Evolutionary conservation across 495 filamentous ascomycete species (phyloP).

Genomic region (Polyplosphaeria fusca): DNA sequence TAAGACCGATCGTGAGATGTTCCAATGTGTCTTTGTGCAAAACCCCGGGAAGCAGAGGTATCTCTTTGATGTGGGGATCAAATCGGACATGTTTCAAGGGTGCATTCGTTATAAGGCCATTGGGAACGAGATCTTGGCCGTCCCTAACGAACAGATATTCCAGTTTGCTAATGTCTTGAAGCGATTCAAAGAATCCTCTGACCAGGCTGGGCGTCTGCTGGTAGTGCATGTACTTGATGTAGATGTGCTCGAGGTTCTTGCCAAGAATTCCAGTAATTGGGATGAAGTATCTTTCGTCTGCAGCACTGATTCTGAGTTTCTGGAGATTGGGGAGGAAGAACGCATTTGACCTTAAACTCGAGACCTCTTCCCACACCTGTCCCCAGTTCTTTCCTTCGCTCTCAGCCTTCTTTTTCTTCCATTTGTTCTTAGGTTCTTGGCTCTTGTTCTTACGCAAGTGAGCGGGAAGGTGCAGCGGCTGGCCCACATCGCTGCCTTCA

Average conservation of each 20-base stretch:
- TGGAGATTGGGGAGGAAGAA: background rate
- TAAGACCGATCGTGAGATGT: background rate
- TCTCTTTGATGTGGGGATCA: background rate
- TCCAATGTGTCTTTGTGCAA: background rate
- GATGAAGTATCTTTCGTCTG: background rate
- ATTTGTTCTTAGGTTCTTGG: background rate
- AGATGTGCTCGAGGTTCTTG: background rate
- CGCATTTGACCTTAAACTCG: background rate
- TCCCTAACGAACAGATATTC: background rate
- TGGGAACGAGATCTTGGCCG: background rate
- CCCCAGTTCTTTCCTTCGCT: background rate
- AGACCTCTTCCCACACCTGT: background rate
- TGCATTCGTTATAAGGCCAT: background rate
- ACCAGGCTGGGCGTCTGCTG: background rate
- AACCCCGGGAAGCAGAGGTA: background rate
- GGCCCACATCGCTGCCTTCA: background rate
- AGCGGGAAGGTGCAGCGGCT: background rate
- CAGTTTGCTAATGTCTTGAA: background rate
- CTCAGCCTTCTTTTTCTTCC: background rate
- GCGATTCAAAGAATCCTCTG: background rate
- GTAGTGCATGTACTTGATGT: background rate
- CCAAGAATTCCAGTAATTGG: background rate
- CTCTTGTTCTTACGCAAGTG: background rate
- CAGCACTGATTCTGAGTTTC: background rate
- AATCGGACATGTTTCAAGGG: background rate